Evolutionary conservation across 441 rosid species (phyloP), one percentile per base, ranked within the genome.

Genomic region (Populus trichocarpa): DNA sequence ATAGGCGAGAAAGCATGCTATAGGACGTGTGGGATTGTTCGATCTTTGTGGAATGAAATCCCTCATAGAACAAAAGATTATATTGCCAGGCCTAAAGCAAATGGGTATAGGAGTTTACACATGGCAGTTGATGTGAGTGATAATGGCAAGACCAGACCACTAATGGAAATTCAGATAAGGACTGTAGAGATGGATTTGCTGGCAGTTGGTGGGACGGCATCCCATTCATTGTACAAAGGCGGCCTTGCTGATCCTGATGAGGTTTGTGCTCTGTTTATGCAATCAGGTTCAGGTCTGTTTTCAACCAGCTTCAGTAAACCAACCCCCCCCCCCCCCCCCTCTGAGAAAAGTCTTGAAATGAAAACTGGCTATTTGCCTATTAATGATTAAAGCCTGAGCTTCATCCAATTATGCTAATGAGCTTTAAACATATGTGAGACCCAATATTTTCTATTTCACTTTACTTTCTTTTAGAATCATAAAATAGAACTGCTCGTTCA

Each of bases 41-140:
- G 57, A 77, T 83, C 90, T 53, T 14, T 96, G 71, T 96, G 99
- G 99, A 90, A 90, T 59, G 99, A 92, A 83, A 89, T 93, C 68
- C 95, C 93, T 6, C 86, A 86, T 77, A 90, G 98, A 83, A 86
- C 94, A 3, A 96, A 96, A 84, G 98, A 96, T 81, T 96, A 96
- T 74, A 93, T 94, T 71, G 89, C 91, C 40, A 75, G 82, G 84
- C 99, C 99, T 0, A 96, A 94, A 85, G 86, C 79, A 36, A 96
- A 94, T 80, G 98, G 99, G 14, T 96, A 94, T 84, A 87, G 81
- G 85, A 96, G 99, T 75, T 86, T 94, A 71, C 99, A 96, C 76
- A 90, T 96, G 99, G 98, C 97, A 5, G 97, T 94, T 81, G 95
- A 96, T 80, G 91, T 90, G 67, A 94, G 97, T 75, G 92, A 91